Evolutionary conservation across 1,139 yeast genomes (phyloP).

Genomic region (Blastobotrys persicus): DNA sequence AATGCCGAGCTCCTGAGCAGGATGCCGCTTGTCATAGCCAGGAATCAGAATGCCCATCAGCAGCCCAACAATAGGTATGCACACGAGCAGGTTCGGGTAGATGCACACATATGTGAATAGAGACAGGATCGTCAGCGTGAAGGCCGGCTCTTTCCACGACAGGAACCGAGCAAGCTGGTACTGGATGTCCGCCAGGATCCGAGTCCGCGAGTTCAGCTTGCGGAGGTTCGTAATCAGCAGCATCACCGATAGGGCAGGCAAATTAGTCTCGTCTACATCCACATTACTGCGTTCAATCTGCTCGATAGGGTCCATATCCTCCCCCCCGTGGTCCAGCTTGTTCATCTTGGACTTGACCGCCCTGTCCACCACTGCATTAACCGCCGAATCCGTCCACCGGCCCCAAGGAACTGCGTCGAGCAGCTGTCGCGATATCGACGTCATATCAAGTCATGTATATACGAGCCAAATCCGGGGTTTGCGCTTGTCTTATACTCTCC

Average conservation of each 20-base stretch:
- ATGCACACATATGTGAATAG: slow-evolving; percentile 41
- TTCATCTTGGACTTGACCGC: neutral
- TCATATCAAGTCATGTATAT: neutral
- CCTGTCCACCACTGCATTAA: neutral
- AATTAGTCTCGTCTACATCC: slow-evolving; percentile 12
- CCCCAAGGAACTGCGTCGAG: neutral
- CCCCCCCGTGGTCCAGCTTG: neutral
- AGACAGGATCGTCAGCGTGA: slow-evolving; percentile 35
- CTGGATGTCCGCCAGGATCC: slow-evolving; percentile 26
- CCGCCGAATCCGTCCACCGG: slow-evolving; percentile 4
- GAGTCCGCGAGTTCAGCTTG: slow-evolving; percentile 20
- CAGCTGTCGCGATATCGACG: neutral
- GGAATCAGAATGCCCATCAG: slow-evolving; percentile 65
- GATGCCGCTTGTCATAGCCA: slow-evolving; percentile 70
- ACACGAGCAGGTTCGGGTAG: slow-evolving; percentile 66
- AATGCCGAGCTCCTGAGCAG: slow-evolving; percentile 17
- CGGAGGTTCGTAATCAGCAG: slow-evolving; percentile 22
- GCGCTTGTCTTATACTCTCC: neutral
- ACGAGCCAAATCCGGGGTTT: neutral
- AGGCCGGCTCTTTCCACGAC: slow-evolving; percentile 36
- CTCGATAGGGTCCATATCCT: slow-evolving; percentile 6
- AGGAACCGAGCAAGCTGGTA: slow-evolving; percentile 28
- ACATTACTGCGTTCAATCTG: slow-evolving; percentile 10
- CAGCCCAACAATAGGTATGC: slow-evolving; percentile 59
- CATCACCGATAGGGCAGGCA: slow-evolving; percentile 20